Evolutionary conservation across 2,329 filamentous ascomycete species (phyloP), one percentile per base, ranked within the genome.

Genomic region (Colletotrichum phormii): DNA sequence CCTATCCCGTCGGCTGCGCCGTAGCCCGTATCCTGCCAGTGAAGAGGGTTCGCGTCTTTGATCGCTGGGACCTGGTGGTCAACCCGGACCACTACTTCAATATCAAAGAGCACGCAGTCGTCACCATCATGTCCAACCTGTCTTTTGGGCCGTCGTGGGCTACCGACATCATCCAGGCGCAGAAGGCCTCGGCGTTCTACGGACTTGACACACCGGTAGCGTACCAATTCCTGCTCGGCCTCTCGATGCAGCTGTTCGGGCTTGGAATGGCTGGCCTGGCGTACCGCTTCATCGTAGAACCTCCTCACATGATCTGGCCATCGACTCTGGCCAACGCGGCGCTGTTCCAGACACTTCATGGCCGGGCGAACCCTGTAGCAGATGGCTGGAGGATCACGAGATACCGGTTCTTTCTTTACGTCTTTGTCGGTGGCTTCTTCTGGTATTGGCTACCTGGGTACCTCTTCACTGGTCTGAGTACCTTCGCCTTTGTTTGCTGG

Each of bases 41-140:
- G 49, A 74, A 75, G 29, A 77, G 78, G 24, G 80, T 83, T 37
- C 77, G 73, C 22, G 74, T 78, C 12, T 80, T 79, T 68, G 81
- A 80, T 1, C 71, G 68, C 74, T 64, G 79, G 22, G 78, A 79
- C n/a, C 81, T 83, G 75, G 82, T 78, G 26, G 77, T 87, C 31
- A 88, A 87, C 73, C 84, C 86, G 0, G 86, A 86, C 0, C 83
- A 83, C 0, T 77, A 80, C 63, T 89, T 89, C 77, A 86, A 83
- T 72, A 84, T 84, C 75, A 89, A 89, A 76, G 87, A 89, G 77
- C 87, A 89, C 77, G 84, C 85, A 75, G 79, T 89, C 24, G 83
- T 89, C 58, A 85, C 85, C 31, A 83, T 87, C 76, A 87, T 87
- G 85, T 86, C 90, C 59, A 89, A 90, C 76, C 84, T 85, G 12